Percentiles rank a stretch among this genome's conserved stretches.
Conservation (phyloP, 2,329 filamentous ascomycete species). For the Colletotrichum sp. region DNA sequence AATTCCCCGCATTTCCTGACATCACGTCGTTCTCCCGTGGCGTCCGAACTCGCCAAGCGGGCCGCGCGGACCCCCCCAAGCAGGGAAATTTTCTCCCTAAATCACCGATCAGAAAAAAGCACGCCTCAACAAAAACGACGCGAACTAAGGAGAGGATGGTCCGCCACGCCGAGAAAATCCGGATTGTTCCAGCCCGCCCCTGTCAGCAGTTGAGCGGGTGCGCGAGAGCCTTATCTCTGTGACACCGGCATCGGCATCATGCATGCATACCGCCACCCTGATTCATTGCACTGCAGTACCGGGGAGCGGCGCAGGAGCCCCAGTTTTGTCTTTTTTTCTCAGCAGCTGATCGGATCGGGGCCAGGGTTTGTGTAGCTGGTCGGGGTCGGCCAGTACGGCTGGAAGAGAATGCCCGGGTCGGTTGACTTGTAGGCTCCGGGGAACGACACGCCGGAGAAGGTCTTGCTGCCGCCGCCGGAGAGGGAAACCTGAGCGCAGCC, state of each 20-base stretch:
- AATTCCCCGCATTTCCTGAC: conserved; percentile 2
- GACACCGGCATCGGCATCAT: background rate
- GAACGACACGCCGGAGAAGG: conserved; percentile 39
- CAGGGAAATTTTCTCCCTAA: background rate
- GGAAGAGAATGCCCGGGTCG: conserved; percentile 47
- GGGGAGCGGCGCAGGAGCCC: background rate
- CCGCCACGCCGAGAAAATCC: background rate
- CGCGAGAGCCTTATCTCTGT: background rate
- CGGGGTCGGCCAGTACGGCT: conserved; percentile 47
- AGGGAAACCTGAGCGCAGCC: conserved; percentile 44
- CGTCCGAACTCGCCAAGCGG: background rate
- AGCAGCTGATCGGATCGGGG: conserved; percentile 22
- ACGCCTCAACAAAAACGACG: background rate
- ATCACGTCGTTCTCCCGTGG: background rate
- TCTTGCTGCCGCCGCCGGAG: conserved; percentile 44
- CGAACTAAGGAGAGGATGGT: background rate
- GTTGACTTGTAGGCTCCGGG: conserved; percentile 44
- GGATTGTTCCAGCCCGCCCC: background rate
- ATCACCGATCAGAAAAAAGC: background rate
- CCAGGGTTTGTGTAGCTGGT: conserved; percentile 37
- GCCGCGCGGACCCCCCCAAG: conserved; percentile 6
- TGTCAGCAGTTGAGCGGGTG: background rate
- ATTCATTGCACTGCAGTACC: background rate
- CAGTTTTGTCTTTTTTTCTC: background rate
- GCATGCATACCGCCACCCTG: background rate